Conservation (phyloP, 164 flowering plant species). For the Vitis rupestris region DNA sequence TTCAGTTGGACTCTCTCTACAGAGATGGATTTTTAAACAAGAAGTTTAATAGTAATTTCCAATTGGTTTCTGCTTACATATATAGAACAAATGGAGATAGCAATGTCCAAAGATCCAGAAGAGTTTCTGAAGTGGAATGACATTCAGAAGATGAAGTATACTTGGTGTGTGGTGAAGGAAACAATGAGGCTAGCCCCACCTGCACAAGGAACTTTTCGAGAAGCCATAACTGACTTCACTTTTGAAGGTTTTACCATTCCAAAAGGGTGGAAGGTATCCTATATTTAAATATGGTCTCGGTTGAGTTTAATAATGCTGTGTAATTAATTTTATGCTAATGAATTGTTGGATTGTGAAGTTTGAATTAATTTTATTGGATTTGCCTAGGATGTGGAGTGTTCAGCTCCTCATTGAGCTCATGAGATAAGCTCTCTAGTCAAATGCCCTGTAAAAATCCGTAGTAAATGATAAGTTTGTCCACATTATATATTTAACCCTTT, state of each 20-base stretch:
- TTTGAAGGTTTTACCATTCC: conserved; percentile 50
- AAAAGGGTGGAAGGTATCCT: conserved; percentile 58
- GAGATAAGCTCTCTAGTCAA: too few relatives aligned
- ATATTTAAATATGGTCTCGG: neutral
- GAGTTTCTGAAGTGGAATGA: conserved; percentile 51
- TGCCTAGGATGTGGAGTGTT: too few relatives aligned
- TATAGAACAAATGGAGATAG: conserved; percentile 51
- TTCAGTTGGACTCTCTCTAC: neutral
- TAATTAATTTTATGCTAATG: too few relatives aligned
- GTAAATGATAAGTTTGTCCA: too few relatives aligned
- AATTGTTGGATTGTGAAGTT: too few relatives aligned
- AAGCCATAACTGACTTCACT: conserved; percentile 42
- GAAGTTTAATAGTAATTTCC: too few relatives aligned
- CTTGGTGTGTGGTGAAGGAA: conserved; percentile 58
- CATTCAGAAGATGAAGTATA: conserved; percentile 49
- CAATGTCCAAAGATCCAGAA: conserved; percentile 21
- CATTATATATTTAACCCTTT: too few relatives aligned
- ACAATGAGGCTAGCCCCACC: conserved; percentile 50
- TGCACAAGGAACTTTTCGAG: conserved; percentile 48
- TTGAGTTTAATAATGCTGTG: too few relatives aligned
- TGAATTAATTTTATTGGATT: too few relatives aligned
- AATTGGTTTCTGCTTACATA: neutral
- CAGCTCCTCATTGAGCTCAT: too few relatives aligned
- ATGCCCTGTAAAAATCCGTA: too few relatives aligned
- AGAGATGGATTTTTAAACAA: too few relatives aligned